Evolutionary conservation across 331 rosid species (phyloP), one percentile per base, ranked within the genome.

Genomic region (Prunus yedoensis): DNA sequence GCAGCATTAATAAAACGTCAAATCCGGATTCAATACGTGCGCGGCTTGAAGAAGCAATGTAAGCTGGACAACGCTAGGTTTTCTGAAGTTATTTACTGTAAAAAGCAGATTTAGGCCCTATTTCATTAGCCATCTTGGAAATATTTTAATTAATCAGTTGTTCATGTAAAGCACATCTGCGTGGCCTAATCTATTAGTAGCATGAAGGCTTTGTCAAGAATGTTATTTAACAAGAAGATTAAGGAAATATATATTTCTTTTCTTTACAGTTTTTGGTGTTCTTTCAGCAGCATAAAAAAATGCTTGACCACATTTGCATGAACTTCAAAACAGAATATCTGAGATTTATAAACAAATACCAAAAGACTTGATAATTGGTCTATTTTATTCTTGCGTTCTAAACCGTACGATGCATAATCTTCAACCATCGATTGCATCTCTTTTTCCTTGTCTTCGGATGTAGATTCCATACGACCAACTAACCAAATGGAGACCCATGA

Each of bases 31-130:
- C 81, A 43, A 21, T 89, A 9, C 83, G 89, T 0, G 52, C 91
- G 43, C 81, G 78, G 41, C 97, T 94, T 67, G 83, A 80, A 83
- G 93, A 82, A 87, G 96, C 99, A 53, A 77, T 75, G 47, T 85
- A 83, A 82, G 20, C 80, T 35, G 27, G 30, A 69, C 8, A 59
- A 5, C 41, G 51, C 16, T 5, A 9, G 30, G 13, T 49, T 46
- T 14, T 56, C 27, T 10, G 18, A 38, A 59, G 25, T 61, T 35
- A 35, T 35, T 45, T 35, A 57, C 71, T 5, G 59, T 61, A 41
- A 56, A 47, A 80, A 30, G 61, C 43, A 4, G 18, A 54, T 21
- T 38, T 38, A 7, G 41, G 43, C 21, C 21, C 21, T 21, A 21
- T 21, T 21, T 21, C 21, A 21, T 21, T 21, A 21, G 21, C 57